Evolutionary conservation across 768 basidiomycete species (phyloP), one percentile per base, ranked within the genome.

Genomic region (Russula foetens): DNA sequence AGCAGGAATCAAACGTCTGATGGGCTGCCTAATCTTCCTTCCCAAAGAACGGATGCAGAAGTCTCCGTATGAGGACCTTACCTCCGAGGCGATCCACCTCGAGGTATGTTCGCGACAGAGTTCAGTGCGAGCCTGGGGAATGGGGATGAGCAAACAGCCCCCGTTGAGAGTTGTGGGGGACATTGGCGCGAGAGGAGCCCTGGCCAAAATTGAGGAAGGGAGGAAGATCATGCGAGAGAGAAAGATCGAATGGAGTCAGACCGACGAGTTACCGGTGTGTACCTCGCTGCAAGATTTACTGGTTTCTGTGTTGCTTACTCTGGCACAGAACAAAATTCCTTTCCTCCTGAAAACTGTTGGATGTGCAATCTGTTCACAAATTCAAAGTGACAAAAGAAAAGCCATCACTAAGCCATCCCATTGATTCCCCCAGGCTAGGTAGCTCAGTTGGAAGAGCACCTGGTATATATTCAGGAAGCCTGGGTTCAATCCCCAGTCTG

Each of bases 171-270:
- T 97, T 3, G 87, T 95, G 3, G 92, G 91, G 3, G 94, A 96
- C 67, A 87, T 98, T 53, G 97, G 96, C 1, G 92, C 90, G 0
- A 88, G 91, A 5, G 93, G 95, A 2, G 94, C 95, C 0, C 73
- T 98, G 58, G 86, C 89, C 7, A 84, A 88, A 68, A 95, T 98
- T 46, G 92, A 96, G 75, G 98, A 98, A 71, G 95, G 92, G 7
- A 81, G 91, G 62, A 88, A 86, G 63, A 90, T 98, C 28, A 90
- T 98, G 88, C 84, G 91, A 64, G 92, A 96, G 69, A 80, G 87
- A 66, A 89, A 92, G 77, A 92, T 89, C 66, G 92, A 93, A 74
- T 97, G 96, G 89, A 88, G 84, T 70, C 88, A 88, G 66, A 81
- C 83, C 23, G 86, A 90, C 58, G 96, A 98, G 69, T 74, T 98